Base-by-base conservation (phyloP, 2,329 filamentous ascomycete species). In the Geosmithia morbida region DNA sequence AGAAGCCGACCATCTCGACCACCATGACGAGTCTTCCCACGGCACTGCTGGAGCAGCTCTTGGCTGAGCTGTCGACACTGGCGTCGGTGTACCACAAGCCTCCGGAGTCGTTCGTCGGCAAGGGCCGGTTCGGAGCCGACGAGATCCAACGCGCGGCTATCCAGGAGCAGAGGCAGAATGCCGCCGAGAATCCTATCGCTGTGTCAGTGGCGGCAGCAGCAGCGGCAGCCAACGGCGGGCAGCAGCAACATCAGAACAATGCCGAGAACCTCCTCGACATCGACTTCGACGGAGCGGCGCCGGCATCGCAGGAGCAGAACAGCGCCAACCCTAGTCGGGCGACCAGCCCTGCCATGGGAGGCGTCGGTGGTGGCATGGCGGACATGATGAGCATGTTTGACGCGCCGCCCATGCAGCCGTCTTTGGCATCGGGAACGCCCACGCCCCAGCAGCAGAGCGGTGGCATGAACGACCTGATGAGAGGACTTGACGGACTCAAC, bases 81-180 rank as follows among this genome's bases (percentile, higher is more conserved):
- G 88, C 92, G 7, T 97, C 90, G 1, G 92, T 98, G 19, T 98
- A 98, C 67, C 92, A 98, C 77, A 97, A 95, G 68, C 89, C 89
- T 8, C 89, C 92, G 43, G 87, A 94, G 74, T 88, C 90, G n/a
- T 98, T 98, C 65, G 83, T 98, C 49, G 92, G 92, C 55, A 88
- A 94, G 66, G 92, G 92, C 41, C 82, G 90, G 43, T 96, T 87
- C 56, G 92, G 90, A 39, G 89, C 92, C 45, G 89, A 95, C 63
- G 88, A 87, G 51, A 87, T 98, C 59, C 92, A 97, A 66, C 83
- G 85, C 54, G 90, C 90, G 46, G 92, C 92, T 51, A 95, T 98
- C 60, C 89, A 95, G 69, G 92, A 98, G 68, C 88, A 95, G 70
- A 79, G 85, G 53, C 81, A 97, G 65, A 87, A 96, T 57, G 86